Conservation (phyloP, 2,329 filamentous ascomycete species). For the Fusarium miscanthi region DNA sequence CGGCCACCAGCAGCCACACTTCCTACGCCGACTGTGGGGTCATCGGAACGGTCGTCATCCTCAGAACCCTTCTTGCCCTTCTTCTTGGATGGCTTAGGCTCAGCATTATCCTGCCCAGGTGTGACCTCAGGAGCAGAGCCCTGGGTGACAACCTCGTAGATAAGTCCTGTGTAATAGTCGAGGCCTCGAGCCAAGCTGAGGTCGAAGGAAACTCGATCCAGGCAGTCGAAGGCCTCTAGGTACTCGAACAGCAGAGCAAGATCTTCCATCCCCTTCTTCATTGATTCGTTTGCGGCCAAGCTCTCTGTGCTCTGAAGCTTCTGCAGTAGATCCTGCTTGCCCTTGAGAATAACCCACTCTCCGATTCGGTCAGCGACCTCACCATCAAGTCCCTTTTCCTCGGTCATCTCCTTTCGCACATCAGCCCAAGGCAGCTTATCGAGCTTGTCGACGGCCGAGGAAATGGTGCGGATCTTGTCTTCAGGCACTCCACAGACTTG, state of each 20-base stretch:
- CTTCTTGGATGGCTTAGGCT: conserved; percentile 56
- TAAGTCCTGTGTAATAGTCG: conserved; percentile 93
- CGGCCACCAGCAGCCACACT: conserved; percentile 90
- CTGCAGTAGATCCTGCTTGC: conserved; percentile 78
- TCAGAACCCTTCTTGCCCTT: conserved; percentile 65
- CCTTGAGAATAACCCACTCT: conserved; percentile 82
- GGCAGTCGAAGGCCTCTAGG: conserved; percentile 78
- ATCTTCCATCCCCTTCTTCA: conserved; percentile 83
- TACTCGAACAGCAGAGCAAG: conserved; percentile 85
- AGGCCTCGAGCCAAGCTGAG: conserved; percentile 89
- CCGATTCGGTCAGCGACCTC: conserved; percentile 89
- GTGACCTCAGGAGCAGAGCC: conserved; percentile 70
- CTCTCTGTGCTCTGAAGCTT: conserved; percentile 74
- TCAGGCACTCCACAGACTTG: conserved; percentile 88
- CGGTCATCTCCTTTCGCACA: conserved; percentile 91
- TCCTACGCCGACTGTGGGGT: conserved; percentile 85
- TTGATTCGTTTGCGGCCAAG: conserved; percentile 76
- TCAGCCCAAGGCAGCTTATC: conserved; percentile 93
- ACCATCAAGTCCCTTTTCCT: conserved; percentile 83
- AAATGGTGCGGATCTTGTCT: conserved; percentile 89
- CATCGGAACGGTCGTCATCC: conserved; percentile 76
- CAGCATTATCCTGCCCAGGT: conserved; percentile 50
- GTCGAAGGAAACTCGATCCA: conserved; percentile 85
- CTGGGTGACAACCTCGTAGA: conserved; percentile 89
- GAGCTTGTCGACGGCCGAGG: conserved; percentile 93